phyloP scores from a whole-genome alignment of 805 yeast species.

The Saccharomycopsis schoenii region DNA sequence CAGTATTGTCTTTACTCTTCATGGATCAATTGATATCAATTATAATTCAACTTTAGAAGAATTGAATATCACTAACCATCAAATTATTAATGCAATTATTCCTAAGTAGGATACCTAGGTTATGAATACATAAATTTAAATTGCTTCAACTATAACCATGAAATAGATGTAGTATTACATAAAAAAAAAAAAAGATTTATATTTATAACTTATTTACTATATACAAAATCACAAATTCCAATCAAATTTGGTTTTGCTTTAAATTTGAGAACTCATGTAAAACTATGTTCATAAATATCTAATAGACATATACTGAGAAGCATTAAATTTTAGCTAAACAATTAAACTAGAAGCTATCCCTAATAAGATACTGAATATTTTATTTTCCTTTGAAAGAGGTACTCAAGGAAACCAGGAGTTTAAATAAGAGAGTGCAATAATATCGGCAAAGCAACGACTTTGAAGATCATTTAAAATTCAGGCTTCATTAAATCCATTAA shows the following conservation, averaged over 20 bases:
- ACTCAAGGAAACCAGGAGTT: background rate
- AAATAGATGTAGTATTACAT: too few relatives aligned
- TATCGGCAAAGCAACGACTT: background rate
- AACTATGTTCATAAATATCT: too few relatives aligned
- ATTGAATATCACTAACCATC: conserved; percentile 1
- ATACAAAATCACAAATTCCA: background rate
- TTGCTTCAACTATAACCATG: too few relatives aligned
- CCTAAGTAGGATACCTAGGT: background rate
- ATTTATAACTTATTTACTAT: background rate
- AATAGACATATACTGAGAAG: too few relatives aligned
- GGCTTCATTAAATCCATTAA: conserved; percentile 77
- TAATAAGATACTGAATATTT: background rate
- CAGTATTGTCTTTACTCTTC: conserved; percentile 6
- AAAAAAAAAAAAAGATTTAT: too few relatives aligned
- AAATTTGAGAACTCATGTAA: background rate
- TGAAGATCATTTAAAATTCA: conserved; percentile 29
- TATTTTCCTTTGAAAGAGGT: background rate
- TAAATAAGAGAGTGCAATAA: background rate
- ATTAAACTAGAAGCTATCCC: background rate
- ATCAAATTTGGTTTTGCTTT: background rate
- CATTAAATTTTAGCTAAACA: too few relatives aligned
- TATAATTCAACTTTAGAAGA: conserved; percentile 9
- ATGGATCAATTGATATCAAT: conserved; percentile 4
- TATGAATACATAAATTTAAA: background rate
- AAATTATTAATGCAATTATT: conserved; percentile 1